A percentile compares a stretch with the other conserved stretches of the same genome.
Conservation (phyloP, 2,329 filamentous ascomycete species). For the Hyphodiscus sp. region DNA sequence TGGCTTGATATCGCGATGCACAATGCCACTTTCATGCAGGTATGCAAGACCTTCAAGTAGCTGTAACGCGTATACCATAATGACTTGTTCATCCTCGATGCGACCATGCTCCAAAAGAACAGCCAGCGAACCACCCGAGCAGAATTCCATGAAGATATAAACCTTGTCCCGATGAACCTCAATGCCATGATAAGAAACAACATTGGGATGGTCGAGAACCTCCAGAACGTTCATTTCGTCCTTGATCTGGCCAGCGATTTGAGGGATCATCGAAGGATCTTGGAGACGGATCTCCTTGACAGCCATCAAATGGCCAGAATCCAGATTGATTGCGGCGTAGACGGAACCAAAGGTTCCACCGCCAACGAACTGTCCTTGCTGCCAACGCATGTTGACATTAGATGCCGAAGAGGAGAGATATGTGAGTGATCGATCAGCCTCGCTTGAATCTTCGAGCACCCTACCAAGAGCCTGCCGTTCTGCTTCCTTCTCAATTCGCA, state of each 20-base stretch:
- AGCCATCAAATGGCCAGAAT: slow-evolving; percentile 93
- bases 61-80: slow-evolving; percentile 93
- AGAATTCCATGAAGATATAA: slow-evolving; percentile 99
- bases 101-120: slow-evolving; percentile 87
- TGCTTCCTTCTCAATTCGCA: slow-evolving; percentile 70
- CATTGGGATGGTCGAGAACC: slow-evolving; percentile 92
- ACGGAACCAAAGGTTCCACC: slow-evolving; percentile 97
- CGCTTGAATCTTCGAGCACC: slow-evolving; percentile 89
- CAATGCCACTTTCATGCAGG: slow-evolving; percentile 83
- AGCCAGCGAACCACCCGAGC: slow-evolving; percentile 87
- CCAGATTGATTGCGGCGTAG: slow-evolving; percentile 94
- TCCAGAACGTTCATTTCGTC: slow-evolving; percentile 97
- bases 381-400: slow-evolving; percentile 94
- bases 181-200: slow-evolving; percentile 96
- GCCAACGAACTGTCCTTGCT: slow-evolving; percentile 96
- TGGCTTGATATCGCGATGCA: slow-evolving; percentile 96
- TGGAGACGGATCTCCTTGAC: slow-evolving; percentile 98
- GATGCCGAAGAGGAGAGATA: slow-evolving; percentile 91
- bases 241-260: slow-evolving; percentile 85
- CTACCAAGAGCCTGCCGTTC: slow-evolving; percentile 83
- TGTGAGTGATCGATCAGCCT: slow-evolving; percentile 90
- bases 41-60: slow-evolving; percentile 91
- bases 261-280: slow-evolving; percentile 92
- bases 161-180: slow-evolving; percentile 98
- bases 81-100: slow-evolving; percentile 95